Evolutionary conservation across 139 green algal species (phyloP).

Genomic region (Coelastrella sp.): DNA sequence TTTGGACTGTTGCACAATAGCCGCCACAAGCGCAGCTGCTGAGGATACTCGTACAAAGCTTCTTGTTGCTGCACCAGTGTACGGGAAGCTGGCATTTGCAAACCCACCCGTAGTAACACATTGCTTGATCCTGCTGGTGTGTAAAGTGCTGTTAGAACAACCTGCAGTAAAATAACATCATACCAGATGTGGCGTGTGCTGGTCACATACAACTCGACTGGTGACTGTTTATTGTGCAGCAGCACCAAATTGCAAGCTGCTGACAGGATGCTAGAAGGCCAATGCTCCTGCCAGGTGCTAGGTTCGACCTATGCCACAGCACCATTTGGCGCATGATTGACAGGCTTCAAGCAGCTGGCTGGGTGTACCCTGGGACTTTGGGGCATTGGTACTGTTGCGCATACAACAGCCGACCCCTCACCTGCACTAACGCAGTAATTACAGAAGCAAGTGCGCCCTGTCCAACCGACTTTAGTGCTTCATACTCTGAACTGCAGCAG

Average conservation of each 20-base stretch:
- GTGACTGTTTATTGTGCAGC: not conserved
- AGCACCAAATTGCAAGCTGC: too few relatives aligned
- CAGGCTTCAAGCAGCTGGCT: not conserved
- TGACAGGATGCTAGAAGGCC: too few relatives aligned
- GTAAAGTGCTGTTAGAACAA: conserved; percentile 21
- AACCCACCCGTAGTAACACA: not conserved
- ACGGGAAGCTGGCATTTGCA: not conserved
- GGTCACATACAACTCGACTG: not conserved
- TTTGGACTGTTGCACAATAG: too few relatives aligned
- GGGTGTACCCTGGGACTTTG: not conserved
- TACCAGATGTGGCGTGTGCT: not conserved
- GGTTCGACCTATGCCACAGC: too few relatives aligned
- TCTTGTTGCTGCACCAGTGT: too few relatives aligned
- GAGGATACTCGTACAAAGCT: too few relatives aligned
- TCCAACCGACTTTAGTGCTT: conserved; percentile 10
- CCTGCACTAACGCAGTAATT: not conserved
- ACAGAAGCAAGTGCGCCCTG: conserved; percentile 27
- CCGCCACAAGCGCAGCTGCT: too few relatives aligned
- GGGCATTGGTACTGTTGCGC: not conserved
- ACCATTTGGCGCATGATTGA: too few relatives aligned
- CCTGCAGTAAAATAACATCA: not conserved
- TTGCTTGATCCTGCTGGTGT: conserved; percentile 4
- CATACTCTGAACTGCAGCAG: conserved; percentile 41
- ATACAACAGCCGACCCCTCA: not conserved
- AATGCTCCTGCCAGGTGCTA: too few relatives aligned